Conservation (phyloP, 192 early-diverging fungal genomes). For the Entomortierella beljakovae region DNA sequence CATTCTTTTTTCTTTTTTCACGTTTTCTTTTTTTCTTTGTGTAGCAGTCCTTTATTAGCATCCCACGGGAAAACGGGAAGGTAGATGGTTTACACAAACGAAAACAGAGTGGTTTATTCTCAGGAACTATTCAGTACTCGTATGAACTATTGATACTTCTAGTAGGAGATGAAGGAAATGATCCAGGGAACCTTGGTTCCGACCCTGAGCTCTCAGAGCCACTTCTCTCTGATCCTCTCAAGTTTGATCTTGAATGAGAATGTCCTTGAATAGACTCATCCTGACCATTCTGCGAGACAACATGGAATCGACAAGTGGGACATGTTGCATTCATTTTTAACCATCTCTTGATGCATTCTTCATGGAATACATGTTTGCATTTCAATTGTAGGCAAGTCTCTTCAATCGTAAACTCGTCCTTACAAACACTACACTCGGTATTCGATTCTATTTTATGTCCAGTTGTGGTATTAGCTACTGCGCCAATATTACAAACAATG, state of each 20-base stretch:
- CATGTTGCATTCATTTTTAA: slow-evolving; percentile 92
- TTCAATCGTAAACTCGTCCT: slow-evolving; percentile 82
- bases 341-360: slow-evolving; percentile 91
- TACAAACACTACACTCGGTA: slow-evolving; percentile 88
- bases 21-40: no score
- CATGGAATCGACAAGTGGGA: slow-evolving; percentile 76
- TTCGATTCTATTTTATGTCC: slow-evolving; percentile 59
- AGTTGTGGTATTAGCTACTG: not conserved
- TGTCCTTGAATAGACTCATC: not conserved
- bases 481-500: not conserved
- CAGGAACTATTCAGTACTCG: no score
- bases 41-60: no score
- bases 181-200: not conserved
- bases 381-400: slow-evolving; percentile 78
- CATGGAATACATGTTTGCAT: slow-evolving; percentile 93
- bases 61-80: no score
- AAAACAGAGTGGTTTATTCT: no score
- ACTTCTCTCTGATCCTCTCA: not conserved
- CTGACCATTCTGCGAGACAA: slow-evolving; percentile 13
- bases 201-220: not conserved
- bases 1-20: no score
- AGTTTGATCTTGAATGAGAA: not conserved
- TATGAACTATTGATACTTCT: not conserved
- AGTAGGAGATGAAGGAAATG: not conserved
- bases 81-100: no score